Evolutionary conservation across 306 rosid species (phyloP), one percentile per base, ranked within the genome.

Genomic region (Herpetospermum pedunculosum): DNA sequence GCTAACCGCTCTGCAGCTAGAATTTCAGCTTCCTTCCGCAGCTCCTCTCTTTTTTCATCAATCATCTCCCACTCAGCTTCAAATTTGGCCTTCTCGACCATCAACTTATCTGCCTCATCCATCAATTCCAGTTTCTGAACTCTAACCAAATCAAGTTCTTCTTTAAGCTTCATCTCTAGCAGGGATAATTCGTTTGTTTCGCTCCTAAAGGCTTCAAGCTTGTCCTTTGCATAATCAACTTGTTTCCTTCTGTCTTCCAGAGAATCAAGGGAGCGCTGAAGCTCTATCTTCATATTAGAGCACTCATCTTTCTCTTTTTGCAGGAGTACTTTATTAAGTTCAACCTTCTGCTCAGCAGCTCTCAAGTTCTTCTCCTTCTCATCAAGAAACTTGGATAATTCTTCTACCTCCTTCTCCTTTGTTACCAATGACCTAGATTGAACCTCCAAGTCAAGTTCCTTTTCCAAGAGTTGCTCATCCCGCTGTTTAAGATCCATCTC

Each of bases 21-120:
- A 54, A 46, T 25, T 57, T 87, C 92, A 25, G 83, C 96, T 87
- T 89, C 96, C 73, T 82, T 88, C 32, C 8, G 72, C 79, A 91
- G 80, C 81, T 84, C 92, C 74, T 88, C 96, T 77, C 90, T 88
- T 78, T 95, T 91, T 35, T 88, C 99, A 80, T 95, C 99, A 78
- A 95, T 90, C 73, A 80, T 82, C 67, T 95, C 99, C 99, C 99
- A 95, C 83, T 95, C 97, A 59, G 81, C 80, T 88, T 95, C 99
- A 81, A 95, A 95, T 76, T 91, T 89, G 18, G 96, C 89, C 82
- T 91, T 95, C 87, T 95, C 99, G 34, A 73, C 82, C 77, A 88
- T 78, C 83, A 91, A 77, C 72, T 83, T 89, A 55, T 91, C 96
- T 28, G 85, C 88, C 84, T 91, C 97, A 15, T 69, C 88, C 83